These are phyloP conservation scores for Gracilaria vermiculophylla DNA, from an alignment of 23 red algal species.

Conservation along the genomic window DNA sequence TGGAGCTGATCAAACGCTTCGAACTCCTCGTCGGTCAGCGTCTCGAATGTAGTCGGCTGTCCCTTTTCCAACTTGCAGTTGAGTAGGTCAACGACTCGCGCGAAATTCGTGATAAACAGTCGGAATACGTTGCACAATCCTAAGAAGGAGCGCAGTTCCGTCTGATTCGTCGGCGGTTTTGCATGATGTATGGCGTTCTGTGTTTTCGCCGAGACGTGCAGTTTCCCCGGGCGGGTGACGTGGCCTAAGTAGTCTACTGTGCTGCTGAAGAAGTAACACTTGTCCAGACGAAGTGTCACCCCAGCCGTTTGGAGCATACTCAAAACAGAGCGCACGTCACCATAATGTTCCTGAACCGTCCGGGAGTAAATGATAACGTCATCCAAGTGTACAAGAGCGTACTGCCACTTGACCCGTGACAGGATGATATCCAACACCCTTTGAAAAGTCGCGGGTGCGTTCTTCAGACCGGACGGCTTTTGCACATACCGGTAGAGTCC, in stretches of 20 bases:
- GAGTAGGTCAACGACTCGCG: background rate
- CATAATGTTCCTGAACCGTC: background rate
- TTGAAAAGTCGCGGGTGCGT: constrained; percentile 30
- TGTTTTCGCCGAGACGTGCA: background rate
- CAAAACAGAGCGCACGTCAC: background rate
- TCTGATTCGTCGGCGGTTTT: constrained; percentile 16
- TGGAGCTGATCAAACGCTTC: constrained; percentile 1
- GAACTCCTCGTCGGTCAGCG: background rate
- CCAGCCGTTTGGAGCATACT: background rate
- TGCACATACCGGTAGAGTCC: background rate
- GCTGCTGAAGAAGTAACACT: constrained; percentile 18
- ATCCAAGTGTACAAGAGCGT: constrained; percentile 26
- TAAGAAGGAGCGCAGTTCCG: background rate
- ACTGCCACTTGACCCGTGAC: constrained; percentile 5
- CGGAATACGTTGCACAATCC: constrained; percentile 16
- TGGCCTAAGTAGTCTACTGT: constrained; percentile 34
- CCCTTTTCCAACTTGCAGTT: background rate
- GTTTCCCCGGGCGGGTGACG: constrained; percentile 3
- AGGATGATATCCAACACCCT: constrained; percentile 39
- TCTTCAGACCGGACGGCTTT: constrained; percentile 37
- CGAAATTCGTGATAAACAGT: constrained; percentile 25
- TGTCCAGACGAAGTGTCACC: constrained; percentile 3
- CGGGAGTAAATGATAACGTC: constrained; percentile 29
- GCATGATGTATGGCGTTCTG: background rate
- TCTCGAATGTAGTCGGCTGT: background rate